Base-by-base conservation (phyloP, 2,329 filamentous ascomycete genomes). In the Gaeumannomyces tritici region DNA sequence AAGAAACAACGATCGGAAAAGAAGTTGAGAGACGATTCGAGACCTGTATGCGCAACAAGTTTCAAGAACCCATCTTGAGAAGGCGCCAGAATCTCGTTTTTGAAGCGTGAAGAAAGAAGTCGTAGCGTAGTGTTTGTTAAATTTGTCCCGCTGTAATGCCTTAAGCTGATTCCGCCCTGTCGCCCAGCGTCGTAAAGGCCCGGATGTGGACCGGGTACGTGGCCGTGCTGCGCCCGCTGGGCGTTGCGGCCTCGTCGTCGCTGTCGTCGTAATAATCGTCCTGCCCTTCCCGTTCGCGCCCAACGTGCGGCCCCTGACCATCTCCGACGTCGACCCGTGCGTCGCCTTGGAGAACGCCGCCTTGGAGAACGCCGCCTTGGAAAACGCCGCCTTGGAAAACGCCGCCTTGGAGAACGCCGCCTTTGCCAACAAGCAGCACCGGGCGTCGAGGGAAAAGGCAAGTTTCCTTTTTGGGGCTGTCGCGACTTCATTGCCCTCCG, bases 221-320 rank as follows among this genome's bases (percentile, higher is more conserved):
- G 55, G 21, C 35, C 31, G 47, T 9, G n/a, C n/a, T n/a, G 26
- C 57, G 33, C 28, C 18, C 59, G 1, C 12, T 11, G 26, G 21
- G 18, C 18, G 1, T 12, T 27, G 51, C 24, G 21, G 6, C 26
- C 21, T 28, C 35, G 6, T 55, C 42, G 2, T 55, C 59, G 47
- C 29, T 18, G 11, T 61, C 51, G 6, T 21, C 3, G 13, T 28
- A 15, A 21, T 28, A n/a, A n/a, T n/a, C n/a, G 67, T 80, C 51
- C 70, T 81, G 59, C 80, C 77, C 12, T 86, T 88, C 68, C 79
- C 83, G 60, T 83, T 91, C 69, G 83, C 90, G 69, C 86, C 91
- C 29, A 89, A 89, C 69, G 83, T 89, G n/a, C 85, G 90, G 61
- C 83, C 89, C 31, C 80, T 97, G 60, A 90, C 84, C 55, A 74